A percentile compares a stretch with the other conserved stretches of the same genome.
These are phyloP conservation scores for Apiospora kogelbergensis DNA, from an alignment of 2,329 filamentous ascomycete species.

Conservation along the genomic window DNA sequence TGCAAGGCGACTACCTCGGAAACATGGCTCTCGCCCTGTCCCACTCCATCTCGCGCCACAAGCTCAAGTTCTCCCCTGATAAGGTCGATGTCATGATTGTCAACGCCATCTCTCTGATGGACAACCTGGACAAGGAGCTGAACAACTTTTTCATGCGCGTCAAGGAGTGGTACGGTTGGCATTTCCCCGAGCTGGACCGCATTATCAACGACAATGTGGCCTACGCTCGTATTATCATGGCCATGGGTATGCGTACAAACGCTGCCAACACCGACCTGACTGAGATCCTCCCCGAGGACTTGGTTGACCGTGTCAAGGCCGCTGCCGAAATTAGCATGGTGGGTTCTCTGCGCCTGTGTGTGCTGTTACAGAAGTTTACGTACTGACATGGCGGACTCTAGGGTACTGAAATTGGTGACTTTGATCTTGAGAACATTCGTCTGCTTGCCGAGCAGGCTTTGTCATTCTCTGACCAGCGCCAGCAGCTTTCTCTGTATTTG, in stretches of 20 bases:
- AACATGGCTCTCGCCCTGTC: slow-evolving; percentile 96
- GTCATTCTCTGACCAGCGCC: slow-evolving; percentile 85
- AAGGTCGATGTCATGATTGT: slow-evolving; percentile 99
- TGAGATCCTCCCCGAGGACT: slow-evolving; percentile 92
- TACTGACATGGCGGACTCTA: background rate
- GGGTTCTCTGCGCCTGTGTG: background rate
- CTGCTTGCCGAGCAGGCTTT: slow-evolving; percentile 92
- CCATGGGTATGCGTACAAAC: slow-evolving; percentile 86
- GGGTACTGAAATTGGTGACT: slow-evolving; percentile 90
- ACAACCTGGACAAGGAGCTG: slow-evolving; percentile 97
- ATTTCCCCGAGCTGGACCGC: slow-evolving; percentile 97
- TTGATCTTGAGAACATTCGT: slow-evolving; percentile 92
- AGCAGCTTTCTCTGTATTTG: slow-evolving; percentile 85
- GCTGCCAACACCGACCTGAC: slow-evolving; percentile 75
- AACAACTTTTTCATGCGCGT: slow-evolving; percentile 99
- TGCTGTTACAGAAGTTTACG: background rate
- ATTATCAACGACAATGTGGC: slow-evolving; percentile 97
- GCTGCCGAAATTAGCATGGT: slow-evolving; percentile 93
- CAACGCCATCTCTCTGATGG: slow-evolving; percentile 88
- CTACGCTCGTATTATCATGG: slow-evolving; percentile 84
- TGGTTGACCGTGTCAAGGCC: slow-evolving; percentile 86
- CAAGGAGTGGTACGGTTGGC: slow-evolving; percentile 99
- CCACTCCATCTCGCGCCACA: slow-evolving; percentile 94
- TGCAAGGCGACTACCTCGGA: slow-evolving; percentile 81
- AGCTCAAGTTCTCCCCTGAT: slow-evolving; percentile 97